Conservation (phyloP, 495 filamentous ascomycete species). For the Aspergillus affinis region DNA sequence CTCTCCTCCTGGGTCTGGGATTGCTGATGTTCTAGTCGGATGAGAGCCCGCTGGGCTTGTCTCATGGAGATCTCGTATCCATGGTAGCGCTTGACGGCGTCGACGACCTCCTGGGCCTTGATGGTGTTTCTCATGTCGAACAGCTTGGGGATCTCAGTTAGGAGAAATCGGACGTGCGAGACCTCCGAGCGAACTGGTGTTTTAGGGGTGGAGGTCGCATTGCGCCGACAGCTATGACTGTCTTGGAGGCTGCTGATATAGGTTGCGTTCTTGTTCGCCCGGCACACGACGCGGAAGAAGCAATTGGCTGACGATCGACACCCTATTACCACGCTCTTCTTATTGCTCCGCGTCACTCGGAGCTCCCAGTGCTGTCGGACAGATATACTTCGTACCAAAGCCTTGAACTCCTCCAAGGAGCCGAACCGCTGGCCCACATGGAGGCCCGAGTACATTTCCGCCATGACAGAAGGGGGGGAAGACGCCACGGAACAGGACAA, state of each 20-base stretch:
- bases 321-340: slow-evolving; percentile 48
- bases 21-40: slow-evolving; percentile 38
- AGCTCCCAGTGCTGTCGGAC: slow-evolving; percentile 50
- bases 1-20: slow-evolving; percentile 26
- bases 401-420: slow-evolving; percentile 47
- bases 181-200: slow-evolving; percentile 47
- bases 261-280: slow-evolving; percentile 47
- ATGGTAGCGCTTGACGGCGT: slow-evolving; percentile 48
- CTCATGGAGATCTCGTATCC: slow-evolving; percentile 48
- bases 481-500: slow-evolving; percentile 11
- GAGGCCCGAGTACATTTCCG: slow-evolving; percentile 47
- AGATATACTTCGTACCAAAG: slow-evolving; percentile 44
- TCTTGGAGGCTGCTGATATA: slow-evolving; percentile 50
- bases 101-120: slow-evolving; percentile 42
- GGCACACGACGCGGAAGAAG: slow-evolving; percentile 48
- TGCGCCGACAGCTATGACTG: slow-evolving; percentile 42
- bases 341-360: slow-evolving; percentile 46
- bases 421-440: slow-evolving; percentile 46
- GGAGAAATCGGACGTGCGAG: slow-evolving; percentile 48
- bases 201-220: slow-evolving; percentile 31
- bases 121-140: slow-evolving; percentile 45
- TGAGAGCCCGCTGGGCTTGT: slow-evolving; percentile 47
- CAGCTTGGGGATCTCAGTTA: slow-evolving; percentile 47
- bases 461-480: slow-evolving; percentile 29
- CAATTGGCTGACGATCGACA: slow-evolving; percentile 45